Base-by-base conservation (phyloP, 345 rosid species). In the Clausena lansium region DNA sequence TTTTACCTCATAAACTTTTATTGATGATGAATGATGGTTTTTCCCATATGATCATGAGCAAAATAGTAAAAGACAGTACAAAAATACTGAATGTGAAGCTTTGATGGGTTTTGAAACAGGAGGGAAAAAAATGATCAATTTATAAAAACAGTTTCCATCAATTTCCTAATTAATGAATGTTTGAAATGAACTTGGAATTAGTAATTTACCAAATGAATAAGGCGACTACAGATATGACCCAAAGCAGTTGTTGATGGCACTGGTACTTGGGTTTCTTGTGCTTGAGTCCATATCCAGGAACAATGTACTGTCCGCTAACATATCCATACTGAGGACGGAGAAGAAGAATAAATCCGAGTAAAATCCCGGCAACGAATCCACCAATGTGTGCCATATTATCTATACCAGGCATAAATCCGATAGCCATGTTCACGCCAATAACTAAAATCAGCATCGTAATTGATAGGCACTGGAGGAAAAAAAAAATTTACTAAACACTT, bases 351-450 rank as follows among this genome's bases (percentile, higher is more conserved):
- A 97, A 97, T 28, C 98, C 98, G 0, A 94, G 88, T 36, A 93
- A 87, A 73, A 90, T 85, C 58, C 98, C 98, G 0, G 92, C 79
- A 38, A 89, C 7, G 81, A 94, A 94, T 52, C 99, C 98, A 77
- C 99, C 98, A 36, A 88, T 82, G 74, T 97, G 99, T 52, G 98
- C 98, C 19, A 90, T 88, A 82, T 93, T 92, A 73, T 97, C 97
- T 17, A 94, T 94, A 8, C 89, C 89, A 68, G 96, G 97, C 75
- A 94, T 84, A 70, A 94, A 64, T 62, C 98, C 94, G 0, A 97
- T 83, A 1, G 87, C 91, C 80, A 93, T 74, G 79, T 97, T 97
- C 76, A 97, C 41, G 81, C 77, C 83, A 17, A 90, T 89, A 77
- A 93, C 82, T 61, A 90, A 3, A 73, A 89, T 25, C 20, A 97